Percentiles rank a stretch among this genome's conserved stretches.
phyloP scores from a whole-genome alignment of 441 rosid genomes.

The Melastoma candidum region DNA sequence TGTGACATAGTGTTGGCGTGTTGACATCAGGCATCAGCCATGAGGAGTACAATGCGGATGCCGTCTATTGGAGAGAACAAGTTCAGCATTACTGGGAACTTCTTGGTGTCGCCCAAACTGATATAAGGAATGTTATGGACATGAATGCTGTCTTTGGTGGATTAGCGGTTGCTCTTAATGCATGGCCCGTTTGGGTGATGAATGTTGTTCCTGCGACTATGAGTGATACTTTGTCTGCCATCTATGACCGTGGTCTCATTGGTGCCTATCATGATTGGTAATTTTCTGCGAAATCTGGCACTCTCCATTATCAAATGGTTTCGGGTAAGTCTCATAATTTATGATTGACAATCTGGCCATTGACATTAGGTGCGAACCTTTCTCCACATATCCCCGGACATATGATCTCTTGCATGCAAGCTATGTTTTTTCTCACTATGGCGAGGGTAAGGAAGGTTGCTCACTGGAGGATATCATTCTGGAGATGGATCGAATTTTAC shows the following conservation, averaged over 20 bases:
- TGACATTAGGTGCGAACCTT: conserved; percentile 73
- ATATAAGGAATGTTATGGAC: conserved; percentile 82
- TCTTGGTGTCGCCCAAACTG: conserved; percentile 43
- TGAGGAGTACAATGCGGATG: conserved; percentile 45
- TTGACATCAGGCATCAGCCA: conserved; percentile 43
- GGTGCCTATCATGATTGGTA: conserved; percentile 95
- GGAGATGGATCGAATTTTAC: conserved; percentile 83
- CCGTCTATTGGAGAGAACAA: conserved; percentile 66
- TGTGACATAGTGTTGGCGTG: background rate
- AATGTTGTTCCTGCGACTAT: conserved; percentile 58
- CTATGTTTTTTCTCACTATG: conserved; percentile 54
- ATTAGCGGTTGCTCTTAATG: conserved; percentile 59
- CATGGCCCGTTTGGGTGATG: conserved; percentile 87
- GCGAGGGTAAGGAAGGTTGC: conserved; percentile 52
- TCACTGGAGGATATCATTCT: conserved; percentile 70
- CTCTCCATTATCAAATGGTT: too few species aligned
- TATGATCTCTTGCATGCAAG: conserved; percentile 77
- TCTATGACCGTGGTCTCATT: conserved; percentile 66
- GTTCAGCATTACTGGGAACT: conserved; percentile 55
- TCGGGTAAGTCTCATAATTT: background rate
- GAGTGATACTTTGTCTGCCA: conserved; percentile 64
- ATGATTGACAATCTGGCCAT: conserved; percentile 6
- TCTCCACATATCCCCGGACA: conserved; percentile 90
- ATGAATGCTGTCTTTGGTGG: conserved; percentile 88
- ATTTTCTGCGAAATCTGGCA: conserved; percentile 10